Base-by-base conservation (phyloP, 208 protist species). In the Phytomonas francai region DNA sequence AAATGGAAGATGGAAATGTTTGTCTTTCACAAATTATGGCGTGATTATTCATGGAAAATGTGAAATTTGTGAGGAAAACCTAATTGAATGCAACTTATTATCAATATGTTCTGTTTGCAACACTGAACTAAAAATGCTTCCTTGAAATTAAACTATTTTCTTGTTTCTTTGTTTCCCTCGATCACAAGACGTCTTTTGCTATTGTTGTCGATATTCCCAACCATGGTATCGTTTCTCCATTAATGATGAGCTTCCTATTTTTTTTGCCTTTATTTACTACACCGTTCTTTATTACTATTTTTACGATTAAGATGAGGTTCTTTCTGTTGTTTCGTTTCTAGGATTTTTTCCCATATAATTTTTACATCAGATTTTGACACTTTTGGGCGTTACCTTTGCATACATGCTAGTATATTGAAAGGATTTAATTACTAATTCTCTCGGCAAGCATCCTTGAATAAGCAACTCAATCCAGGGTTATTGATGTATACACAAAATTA, bases 41-140 rank as follows among this genome's bases (percentile, higher is more conserved):
- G 54, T 58, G 8, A 63, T 63, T 63, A 45, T 63, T 63, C 22
- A 39, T 62, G 34, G 16, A 2, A 62, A 62, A 22, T 62, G 14
- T 39, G 58, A 22, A 39, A 39, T 42, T 42, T 42, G 2, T 39
- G 34, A 22, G 12, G 16, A 62, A 62, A 42, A 62, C 1, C 6
- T 62, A 42, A 2, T n/a, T 62, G 31, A 67, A 12, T n/a, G 28
- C 19, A 63, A 67, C 2, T 67, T 27, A 63, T 63, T 63, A 34
- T 34, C 14, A n/a, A 28, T 67, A 28, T 34, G 14, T 67, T 27
- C 16, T 67, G 14, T 60, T 67, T 42, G n/a, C 5, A 19, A 33
- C 12, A 29, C 29, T 39, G 7, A 63, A 67, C 33, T 31, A 63
- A 65, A 69, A 67, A 59, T 67, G 16, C 14, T 67, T 22, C 4